Percentiles rank a stretch among this genome's conserved stretches.
Evolutionary conservation across 805 yeast genomes (phyloP).

Genomic region (Hanseniaspora thailandica): DNA sequence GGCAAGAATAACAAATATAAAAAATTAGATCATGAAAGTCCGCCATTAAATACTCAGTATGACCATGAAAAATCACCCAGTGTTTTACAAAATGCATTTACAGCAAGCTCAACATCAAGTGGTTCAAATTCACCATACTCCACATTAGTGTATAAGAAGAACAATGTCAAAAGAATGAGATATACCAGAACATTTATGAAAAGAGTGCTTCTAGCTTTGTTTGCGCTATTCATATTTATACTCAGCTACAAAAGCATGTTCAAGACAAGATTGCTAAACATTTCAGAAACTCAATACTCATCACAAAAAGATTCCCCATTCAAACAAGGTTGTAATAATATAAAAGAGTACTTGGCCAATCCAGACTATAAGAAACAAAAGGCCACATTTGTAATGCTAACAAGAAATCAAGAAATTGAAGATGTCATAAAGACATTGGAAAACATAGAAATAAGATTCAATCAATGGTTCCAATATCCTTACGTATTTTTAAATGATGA

Average conservation of each 20-base stretch:
- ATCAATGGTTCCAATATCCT: conserved; percentile 88
- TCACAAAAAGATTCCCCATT: conserved; percentile 37
- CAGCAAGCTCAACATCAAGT: neutral
- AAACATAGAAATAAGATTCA: conserved; percentile 75
- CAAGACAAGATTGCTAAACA: neutral
- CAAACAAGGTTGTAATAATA: conserved; percentile 46
- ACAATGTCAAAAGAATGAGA: neutral
- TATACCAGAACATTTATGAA: neutral
- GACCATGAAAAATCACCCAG: neutral
- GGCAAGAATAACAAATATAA: neutral
- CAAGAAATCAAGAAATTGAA: conserved; percentile 65
- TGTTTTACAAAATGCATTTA: neutral
- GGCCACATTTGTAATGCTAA: conserved; percentile 75
- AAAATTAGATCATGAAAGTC: neutral
- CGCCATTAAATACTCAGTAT: neutral
- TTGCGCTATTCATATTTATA: neutral
- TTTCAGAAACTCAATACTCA: conserved; percentile 19
- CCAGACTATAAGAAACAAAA: conserved; percentile 41
- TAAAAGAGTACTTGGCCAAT: conserved; percentile 26
- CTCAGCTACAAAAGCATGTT: neutral
- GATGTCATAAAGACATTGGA: conserved; percentile 66
- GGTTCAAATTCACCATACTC: neutral
- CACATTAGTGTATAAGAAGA: neutral
- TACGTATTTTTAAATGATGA: conserved; percentile 83
- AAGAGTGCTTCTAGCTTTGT: neutral